A percentile compares a stretch with the other conserved stretches of the same genome.
These are phyloP conservation scores for Podaxis pistillaris DNA, from an alignment of 768 basidiomycete genomes.

Conservation along the genomic window DNA sequence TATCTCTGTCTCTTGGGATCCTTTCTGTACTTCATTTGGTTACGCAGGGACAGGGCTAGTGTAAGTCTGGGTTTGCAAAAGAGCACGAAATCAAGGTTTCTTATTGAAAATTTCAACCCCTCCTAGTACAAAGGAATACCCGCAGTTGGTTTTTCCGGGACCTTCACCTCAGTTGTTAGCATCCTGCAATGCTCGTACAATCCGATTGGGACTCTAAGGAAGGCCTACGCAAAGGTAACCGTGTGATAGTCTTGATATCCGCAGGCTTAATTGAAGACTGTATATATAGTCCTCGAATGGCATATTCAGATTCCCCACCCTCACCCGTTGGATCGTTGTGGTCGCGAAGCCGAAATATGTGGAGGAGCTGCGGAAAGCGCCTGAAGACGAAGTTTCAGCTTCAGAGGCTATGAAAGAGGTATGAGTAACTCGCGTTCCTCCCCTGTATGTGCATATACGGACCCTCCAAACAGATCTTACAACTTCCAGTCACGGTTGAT, in stretches of 20 bases:
- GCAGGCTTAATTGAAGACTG: not conserved
- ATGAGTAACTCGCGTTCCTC: constrained; percentile 4
- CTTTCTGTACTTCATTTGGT: constrained; percentile 7
- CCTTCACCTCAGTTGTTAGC: not conserved
- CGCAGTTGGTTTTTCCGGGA: constrained; percentile 9
- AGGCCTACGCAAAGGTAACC: constrained; percentile 1
- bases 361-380: constrained; percentile 38
- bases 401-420: constrained; percentile 31
- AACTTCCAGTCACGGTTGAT: not conserved
- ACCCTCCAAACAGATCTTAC: not conserved
- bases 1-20: constrained; percentile 5
- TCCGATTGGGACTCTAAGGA: not conserved
- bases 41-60: constrained; percentile 8
- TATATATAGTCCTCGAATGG: constrained; percentile 20
- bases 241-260: not conserved
- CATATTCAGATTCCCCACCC: constrained; percentile 24
- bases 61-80: not conserved
- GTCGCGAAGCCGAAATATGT: constrained; percentile 27
- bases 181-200: constrained; percentile 5
- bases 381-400: constrained; percentile 37
- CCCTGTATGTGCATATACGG: no score
- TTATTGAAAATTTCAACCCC: not conserved
- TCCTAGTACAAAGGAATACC: constrained; percentile 7
- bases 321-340: constrained; percentile 38
- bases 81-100: not conserved